A percentile compares a stretch with the other conserved stretches of the same genome.
Evolutionary conservation across 805 yeast species (phyloP).

Genomic region (Suhomyces xylopsoci): DNA sequence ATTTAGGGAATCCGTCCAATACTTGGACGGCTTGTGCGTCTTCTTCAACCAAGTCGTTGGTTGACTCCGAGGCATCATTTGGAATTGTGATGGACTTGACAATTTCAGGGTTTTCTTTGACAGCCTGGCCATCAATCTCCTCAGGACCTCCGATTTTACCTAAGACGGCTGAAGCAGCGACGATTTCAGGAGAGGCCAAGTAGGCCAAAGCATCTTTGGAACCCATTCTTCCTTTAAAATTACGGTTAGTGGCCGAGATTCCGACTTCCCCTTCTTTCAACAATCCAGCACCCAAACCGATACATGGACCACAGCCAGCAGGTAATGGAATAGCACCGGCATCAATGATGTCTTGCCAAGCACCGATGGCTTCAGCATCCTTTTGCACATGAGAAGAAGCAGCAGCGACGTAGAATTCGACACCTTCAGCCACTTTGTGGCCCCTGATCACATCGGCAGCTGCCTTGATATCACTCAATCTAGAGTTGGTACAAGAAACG

Average conservation of each 20-base stretch:
- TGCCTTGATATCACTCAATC: constrained; percentile 87
- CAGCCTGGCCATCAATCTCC: constrained; percentile 62
- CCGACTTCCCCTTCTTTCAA: constrained; percentile 96
- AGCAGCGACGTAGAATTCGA: constrained; percentile 95
- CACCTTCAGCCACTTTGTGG: constrained; percentile 80
- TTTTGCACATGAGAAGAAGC: constrained; percentile 91
- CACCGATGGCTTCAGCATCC: constrained; percentile 88
- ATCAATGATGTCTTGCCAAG: constrained; percentile 84
- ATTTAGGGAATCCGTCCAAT: constrained; percentile 85
- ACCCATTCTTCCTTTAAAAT: constrained; percentile 99
- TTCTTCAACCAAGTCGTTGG: constrained; percentile 27
- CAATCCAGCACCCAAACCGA: constrained; percentile 93
- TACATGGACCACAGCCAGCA: constrained; percentile 99
- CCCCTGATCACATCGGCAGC: constrained; percentile 89
- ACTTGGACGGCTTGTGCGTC: constrained; percentile 55
- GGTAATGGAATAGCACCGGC: constrained; percentile 96
- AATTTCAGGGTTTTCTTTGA: constrained; percentile 47
- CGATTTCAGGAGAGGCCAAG: constrained; percentile 96
- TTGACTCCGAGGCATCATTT: constrained; percentile 23
- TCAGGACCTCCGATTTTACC: constrained; percentile 94
- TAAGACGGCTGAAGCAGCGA: constrained; percentile 95
- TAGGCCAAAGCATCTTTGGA: constrained; percentile 94
- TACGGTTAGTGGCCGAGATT: constrained; percentile 96
- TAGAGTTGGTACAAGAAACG: constrained; percentile 96
- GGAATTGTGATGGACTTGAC: constrained; percentile 38